Evolutionary conservation across 2,329 filamentous ascomycete genomes (phyloP).

Genomic region (Chalaropsis ovoidea): DNA sequence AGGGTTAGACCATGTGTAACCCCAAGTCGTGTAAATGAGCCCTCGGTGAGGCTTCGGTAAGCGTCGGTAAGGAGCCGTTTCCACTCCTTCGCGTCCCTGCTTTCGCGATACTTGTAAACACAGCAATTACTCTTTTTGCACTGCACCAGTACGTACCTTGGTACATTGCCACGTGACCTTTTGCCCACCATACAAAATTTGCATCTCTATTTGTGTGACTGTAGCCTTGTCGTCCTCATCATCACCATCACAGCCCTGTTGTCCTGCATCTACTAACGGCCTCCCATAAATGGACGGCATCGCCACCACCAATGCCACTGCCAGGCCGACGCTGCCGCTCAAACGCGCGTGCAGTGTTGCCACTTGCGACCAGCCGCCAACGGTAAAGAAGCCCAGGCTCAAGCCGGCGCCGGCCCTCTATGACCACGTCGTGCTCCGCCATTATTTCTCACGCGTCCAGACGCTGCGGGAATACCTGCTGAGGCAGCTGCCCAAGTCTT

Average conservation of each 20-base stretch:
- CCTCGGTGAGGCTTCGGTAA: not conserved
- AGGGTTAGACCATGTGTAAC: slow-evolving; percentile 8
- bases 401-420: not conserved
- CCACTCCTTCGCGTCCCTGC: not conserved
- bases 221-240: too few relatives aligned
- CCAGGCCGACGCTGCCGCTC: not conserved
- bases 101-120: not conserved
- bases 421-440: slow-evolving; percentile 18
- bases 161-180: too few relatives aligned
- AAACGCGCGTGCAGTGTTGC: not conserved
- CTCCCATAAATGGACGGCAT: not conserved
- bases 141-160: too few relatives aligned
- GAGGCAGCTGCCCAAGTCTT: slow-evolving; percentile 53
- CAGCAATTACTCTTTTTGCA: not conserved
- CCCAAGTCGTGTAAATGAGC: not conserved
- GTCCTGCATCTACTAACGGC: not conserved
- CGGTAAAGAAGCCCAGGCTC: not conserved
- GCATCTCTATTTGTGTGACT: too few relatives aligned
- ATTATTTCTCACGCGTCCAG: slow-evolving; percentile 54
- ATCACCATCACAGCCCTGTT: not conserved
- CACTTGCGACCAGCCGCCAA: not conserved
- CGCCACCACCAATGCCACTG: not conserved
- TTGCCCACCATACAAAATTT: too few relatives aligned
- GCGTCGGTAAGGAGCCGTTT: not conserved
- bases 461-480: slow-evolving; percentile 64